These are phyloP conservation scores for Phylloporus sp. DNA, from an alignment of 768 basidiomycete species.

Conservation along the genomic window DNA sequence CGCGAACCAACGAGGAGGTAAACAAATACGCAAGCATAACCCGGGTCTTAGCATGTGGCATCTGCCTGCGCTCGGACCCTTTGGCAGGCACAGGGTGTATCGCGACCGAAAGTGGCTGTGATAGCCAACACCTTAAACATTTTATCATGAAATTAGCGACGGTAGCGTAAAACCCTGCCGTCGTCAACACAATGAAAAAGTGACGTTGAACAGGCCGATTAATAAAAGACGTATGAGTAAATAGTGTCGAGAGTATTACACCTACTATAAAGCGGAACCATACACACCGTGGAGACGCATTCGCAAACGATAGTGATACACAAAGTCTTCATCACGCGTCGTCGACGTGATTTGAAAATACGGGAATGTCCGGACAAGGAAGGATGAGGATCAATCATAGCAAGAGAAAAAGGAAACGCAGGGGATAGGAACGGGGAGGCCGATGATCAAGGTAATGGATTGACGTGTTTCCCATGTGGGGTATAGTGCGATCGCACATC, in stretches of 20 bases:
- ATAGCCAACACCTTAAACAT: conserved; percentile 27
- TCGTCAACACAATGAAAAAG: conserved; percentile 11
- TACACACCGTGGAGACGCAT: conserved; percentile 17
- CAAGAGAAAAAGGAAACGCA: conserved; percentile 14
- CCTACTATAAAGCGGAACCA: conserved; percentile 29
- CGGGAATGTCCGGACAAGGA: conserved; percentile 24
- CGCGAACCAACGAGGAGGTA: conserved; percentile 11
- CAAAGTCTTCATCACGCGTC: conserved; percentile 22
- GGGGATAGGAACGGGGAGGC: conserved; percentile 12
- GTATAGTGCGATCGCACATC: conserved; percentile 35
- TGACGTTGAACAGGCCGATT: conserved; percentile 22
- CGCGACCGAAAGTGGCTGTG: conserved; percentile 30
- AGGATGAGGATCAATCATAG: conserved; percentile 21
- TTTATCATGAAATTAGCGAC: conserved; percentile 22
- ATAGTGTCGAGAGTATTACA: conserved; percentile 30
- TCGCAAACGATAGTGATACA: conserved; percentile 33
- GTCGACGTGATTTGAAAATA: conserved; percentile 26
- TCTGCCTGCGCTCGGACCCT: conserved; percentile 15
- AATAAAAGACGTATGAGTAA: conserved; percentile 31
- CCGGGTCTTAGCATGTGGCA: conserved; percentile 10
- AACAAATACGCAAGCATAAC: conserved; percentile 7
- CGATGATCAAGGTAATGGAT: conserved; percentile 40
- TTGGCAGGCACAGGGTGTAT: conserved; percentile 7
- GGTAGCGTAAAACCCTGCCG: conserved; percentile 23
- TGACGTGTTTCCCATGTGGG: conserved; percentile 44